Conservation (phyloP, 129 eudicot species). For the Flaveria linearis region DNA sequence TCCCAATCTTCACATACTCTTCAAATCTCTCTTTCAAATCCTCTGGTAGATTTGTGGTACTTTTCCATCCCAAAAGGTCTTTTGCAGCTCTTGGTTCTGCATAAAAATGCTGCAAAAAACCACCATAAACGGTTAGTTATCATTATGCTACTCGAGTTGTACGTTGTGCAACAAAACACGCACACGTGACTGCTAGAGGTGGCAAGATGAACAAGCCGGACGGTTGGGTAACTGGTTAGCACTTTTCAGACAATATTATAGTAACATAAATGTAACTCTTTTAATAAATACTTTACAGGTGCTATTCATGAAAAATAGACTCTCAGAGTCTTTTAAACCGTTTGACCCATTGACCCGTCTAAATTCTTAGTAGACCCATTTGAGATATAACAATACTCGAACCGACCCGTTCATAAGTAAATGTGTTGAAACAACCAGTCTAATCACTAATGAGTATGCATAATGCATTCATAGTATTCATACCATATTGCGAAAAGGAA, state of each 20-base stretch:
- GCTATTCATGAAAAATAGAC: background rate
- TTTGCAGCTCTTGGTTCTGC: constrained; percentile 99
- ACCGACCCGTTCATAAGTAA: background rate
- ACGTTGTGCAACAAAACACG: background rate
- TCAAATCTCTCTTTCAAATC: constrained; percentile 88
- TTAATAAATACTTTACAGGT: background rate
- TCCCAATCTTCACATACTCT: constrained; percentile 92
- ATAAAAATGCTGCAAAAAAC: constrained; percentile 82
- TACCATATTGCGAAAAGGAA: constrained; percentile 98
- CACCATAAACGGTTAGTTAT: background rate
- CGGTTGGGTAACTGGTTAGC: background rate
- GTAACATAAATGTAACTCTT: background rate
- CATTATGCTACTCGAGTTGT: background rate
- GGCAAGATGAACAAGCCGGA: background rate
- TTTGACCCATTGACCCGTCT: background rate
- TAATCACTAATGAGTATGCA: background rate
- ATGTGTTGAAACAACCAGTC: background rate
- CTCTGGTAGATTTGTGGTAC: constrained; percentile 64
- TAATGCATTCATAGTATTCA: background rate
- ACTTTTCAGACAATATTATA: background rate
- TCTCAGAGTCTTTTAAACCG: background rate
- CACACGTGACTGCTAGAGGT: background rate
- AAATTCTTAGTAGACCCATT: too few relatives aligned
- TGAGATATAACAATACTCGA: background rate
- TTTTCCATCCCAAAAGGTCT: constrained; percentile 81